Evolutionary conservation across 805 yeast genomes (phyloP).

Genomic region (Barnettozyma botsteinii): DNA sequence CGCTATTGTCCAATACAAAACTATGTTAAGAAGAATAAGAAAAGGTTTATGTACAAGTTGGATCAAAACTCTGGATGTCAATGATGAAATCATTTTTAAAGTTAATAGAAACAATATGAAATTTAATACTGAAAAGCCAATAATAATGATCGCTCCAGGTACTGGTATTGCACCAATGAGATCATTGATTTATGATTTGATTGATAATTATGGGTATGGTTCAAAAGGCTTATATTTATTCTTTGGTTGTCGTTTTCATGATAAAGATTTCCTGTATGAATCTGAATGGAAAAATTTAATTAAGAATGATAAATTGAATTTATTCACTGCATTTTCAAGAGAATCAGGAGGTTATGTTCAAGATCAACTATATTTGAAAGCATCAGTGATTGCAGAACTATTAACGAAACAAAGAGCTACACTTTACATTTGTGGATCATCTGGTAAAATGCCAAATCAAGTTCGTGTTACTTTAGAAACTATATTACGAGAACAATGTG

Average conservation of each 20-base stretch:
- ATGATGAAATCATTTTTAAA: slow-evolving; percentile 48
- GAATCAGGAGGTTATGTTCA: slow-evolving; percentile 70
- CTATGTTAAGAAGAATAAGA: slow-evolving; percentile 69
- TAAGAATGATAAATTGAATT: slow-evolving; percentile 30
- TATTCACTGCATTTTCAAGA: slow-evolving; percentile 46
- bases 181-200: slow-evolving; percentile 47
- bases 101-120: slow-evolving; percentile 41
- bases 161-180: slow-evolving; percentile 96
- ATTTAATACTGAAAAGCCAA: slow-evolving; percentile 37
- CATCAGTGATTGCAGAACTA: slow-evolving; percentile 43
- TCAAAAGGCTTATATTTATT: slow-evolving; percentile 46
- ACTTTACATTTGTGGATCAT: slow-evolving; percentile 84
- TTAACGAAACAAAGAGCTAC: slow-evolving; percentile 51
- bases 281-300: slow-evolving; percentile 42
- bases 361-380: slow-evolving; percentile 52
- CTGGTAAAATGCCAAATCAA: slow-evolving; percentile 90
- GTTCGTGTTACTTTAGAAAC: slow-evolving; percentile 75
- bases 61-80: slow-evolving; percentile 45
- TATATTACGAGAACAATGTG: slow-evolving; percentile 44
- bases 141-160: slow-evolving; percentile 83
- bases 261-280: slow-evolving; percentile 64
- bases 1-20: slow-evolving; percentile 82
- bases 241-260: slow-evolving; percentile 64
- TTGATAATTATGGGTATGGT: slow-evolving; percentile 15
- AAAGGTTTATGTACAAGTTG: slow-evolving; percentile 80